Evolutionary conservation across 2,329 filamentous ascomycete genomes (phyloP).

Genomic region (Ophiocordyceps camponoti-leonardi): DNA sequence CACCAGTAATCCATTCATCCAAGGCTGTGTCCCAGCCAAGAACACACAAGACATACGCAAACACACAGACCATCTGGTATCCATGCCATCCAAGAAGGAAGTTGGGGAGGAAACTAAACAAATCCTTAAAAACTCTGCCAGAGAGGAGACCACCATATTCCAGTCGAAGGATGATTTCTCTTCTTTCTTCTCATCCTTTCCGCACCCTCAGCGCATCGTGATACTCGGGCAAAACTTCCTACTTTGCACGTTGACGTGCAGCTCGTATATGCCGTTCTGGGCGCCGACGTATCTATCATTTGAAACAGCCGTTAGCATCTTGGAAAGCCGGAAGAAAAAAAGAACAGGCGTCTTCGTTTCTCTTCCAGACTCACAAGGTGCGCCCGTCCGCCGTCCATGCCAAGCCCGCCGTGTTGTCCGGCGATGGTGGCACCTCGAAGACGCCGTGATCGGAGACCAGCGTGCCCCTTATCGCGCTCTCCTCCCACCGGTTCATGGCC

Average conservation of each 20-base stretch:
- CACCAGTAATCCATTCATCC: not conserved
- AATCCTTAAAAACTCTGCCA: not conserved
- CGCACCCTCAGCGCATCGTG: conserved; percentile 24
- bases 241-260: conserved; percentile 44
- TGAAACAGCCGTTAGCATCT: not conserved
- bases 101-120: not conserved
- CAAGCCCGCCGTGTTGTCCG: conserved; percentile 43
- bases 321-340: too few species aligned
- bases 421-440: conserved; percentile 25
- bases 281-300: conserved; percentile 31
- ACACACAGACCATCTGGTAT: not conserved
- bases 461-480: conserved; percentile 16
- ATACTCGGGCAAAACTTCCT: conserved; percentile 43
- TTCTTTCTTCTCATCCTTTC: not conserved
- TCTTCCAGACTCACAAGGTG: conserved; percentile 38
- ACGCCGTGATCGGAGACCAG: conserved; percentile 19
- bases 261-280: conserved; percentile 62
- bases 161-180: not conserved
- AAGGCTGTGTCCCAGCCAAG: not conserved
- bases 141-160: not conserved
- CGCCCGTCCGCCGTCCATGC: conserved; percentile 45
- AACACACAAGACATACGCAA: not conserved
- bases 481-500: conserved; percentile 19
- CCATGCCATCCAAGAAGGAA: not conserved
- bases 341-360: too few species aligned